Evolutionary conservation across 1,284 basidiomycete species (phyloP).

Genomic region (Pulveroboletus sp.): DNA sequence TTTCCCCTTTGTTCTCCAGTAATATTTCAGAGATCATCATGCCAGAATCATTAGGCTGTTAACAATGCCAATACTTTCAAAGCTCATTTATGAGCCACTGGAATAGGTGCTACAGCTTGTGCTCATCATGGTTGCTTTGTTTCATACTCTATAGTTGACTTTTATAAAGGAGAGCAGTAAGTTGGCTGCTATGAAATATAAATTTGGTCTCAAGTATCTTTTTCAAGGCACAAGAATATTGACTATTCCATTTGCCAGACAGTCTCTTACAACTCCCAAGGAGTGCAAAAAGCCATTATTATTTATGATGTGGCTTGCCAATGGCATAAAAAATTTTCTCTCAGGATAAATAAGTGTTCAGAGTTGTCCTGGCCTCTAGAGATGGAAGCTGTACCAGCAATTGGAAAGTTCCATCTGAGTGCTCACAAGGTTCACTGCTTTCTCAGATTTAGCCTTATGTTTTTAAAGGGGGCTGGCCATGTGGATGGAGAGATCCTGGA

Average conservation of each 20-base stretch:
- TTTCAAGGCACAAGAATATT: constrained; percentile 19
- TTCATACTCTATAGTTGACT: constrained; percentile 22
- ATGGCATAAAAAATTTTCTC: constrained; percentile 11
- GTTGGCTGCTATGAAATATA: background rate
- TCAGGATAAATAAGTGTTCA: background rate
- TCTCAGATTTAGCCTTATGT: constrained; percentile 11
- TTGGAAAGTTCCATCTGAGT: constrained; percentile 16
- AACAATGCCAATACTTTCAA: constrained; percentile 8
- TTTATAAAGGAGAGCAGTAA: constrained; percentile 24
- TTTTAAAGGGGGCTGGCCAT: constrained; percentile 10
- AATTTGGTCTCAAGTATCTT: no score
- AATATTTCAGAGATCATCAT: constrained; percentile 17
- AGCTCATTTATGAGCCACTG: constrained; percentile 6
- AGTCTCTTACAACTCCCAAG: constrained; percentile 4
- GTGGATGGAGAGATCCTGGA: constrained; percentile 21
- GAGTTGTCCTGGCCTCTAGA: constrained; percentile 1
- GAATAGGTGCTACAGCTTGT: constrained; percentile 10
- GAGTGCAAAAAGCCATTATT: constrained; percentile 2
- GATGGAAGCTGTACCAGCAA: constrained; percentile 9
- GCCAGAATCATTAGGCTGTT: constrained; percentile 19
- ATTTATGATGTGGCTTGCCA: constrained; percentile 23
- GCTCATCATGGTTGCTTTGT: constrained; percentile 14
- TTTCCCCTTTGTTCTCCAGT: no score
- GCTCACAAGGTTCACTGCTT: constrained; percentile 16
- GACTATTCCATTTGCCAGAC: constrained; percentile 19